phyloP scores from a whole-genome alignment of 1,284 basidiomycete genomes.

The Cystobasidiaceae sp. region DNA sequence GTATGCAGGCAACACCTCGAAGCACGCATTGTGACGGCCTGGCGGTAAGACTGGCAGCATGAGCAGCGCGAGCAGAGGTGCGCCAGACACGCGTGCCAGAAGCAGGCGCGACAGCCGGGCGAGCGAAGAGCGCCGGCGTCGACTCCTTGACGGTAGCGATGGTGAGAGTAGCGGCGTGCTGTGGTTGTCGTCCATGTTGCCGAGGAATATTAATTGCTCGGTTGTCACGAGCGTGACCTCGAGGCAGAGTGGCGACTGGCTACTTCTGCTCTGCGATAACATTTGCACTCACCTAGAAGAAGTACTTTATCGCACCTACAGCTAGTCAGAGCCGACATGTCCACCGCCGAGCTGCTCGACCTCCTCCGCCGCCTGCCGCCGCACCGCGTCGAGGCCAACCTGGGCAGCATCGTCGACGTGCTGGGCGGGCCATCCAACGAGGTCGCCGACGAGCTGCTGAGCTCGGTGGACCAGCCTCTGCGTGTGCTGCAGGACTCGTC shows the following conservation, averaged over 20 bases:
- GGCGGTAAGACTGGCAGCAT: constrained; percentile 14
- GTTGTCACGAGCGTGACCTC: no score
- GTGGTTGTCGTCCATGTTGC: no score
- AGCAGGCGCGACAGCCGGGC: not conserved
- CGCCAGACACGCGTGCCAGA: not conserved
- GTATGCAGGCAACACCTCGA: constrained; percentile 9
- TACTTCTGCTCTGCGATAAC: no score
- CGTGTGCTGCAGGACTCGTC: constrained; percentile 73
- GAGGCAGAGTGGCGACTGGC: no score
- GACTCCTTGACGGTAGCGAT: not conserved
- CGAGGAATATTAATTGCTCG: no score
- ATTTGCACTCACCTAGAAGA: no score
- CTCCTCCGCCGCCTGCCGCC: constrained; percentile 92
- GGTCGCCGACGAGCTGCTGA: constrained; percentile 88
- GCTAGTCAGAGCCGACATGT: no score
- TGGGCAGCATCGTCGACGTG: constrained; percentile 64
- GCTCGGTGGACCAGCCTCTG: constrained; percentile 92
- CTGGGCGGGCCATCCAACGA: constrained; percentile 55
- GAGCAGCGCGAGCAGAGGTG: constrained; percentile 3
- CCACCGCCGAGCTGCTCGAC: constrained; percentile 52
- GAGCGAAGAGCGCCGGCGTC: not conserved
- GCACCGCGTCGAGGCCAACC: constrained; percentile 81
- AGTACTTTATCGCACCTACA: no score
- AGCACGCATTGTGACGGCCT: not conserved
- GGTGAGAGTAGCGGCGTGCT: no score